Base-by-base conservation (phyloP, 2,329 filamentous ascomycete genomes). In the Cryphonectria carpinicola region DNA sequence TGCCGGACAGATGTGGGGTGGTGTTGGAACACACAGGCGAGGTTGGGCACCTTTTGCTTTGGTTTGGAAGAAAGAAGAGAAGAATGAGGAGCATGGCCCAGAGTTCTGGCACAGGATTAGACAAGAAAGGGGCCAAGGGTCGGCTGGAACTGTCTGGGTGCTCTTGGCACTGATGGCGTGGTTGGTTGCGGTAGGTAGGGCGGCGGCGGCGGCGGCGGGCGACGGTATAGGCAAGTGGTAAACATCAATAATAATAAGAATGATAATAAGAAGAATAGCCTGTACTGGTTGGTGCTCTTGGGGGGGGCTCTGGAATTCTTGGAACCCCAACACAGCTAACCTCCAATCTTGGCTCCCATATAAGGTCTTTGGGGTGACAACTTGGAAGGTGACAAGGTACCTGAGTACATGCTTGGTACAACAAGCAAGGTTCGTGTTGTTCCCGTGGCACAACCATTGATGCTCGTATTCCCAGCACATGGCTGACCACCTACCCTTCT, bases 141-240 rank as follows among this genome's bases (percentile, higher is more conserved):
- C 25, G 14, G 25, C 32, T 19, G 25, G 46, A 7, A 19, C 54
- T 58, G 32, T 32, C 35, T 58, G 35, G 54, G 54, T 35, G 14
- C 54, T 58, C 54, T 58, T 58, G 54, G 54, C 54, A 32, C 14
- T 19, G 25, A n/a, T 56, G 52, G 52, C 28, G 54, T 58, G 64
- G 61, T 65, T 54, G 35, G 61, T 32, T 65, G 46, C 11, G 61
- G 41, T 14, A 25, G 52, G 60, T 32, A 32, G 32, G 32, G 32
- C 32, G 32, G 32, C 28, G 28, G 60, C 60, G 22, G 17, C 32
- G 61, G 19, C n/a, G n/a, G n/a, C n/a, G n/a, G n/a, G n/a, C 25
- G 32, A 41, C n/a, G 11, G 39, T 17, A 41, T 37, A 25, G 37
- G 61, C n/a, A 52, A 46, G 25, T 13, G 19, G n/a, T 22, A 11